Base-by-base conservation (phyloP, 495 filamentous ascomycete genomes). In the Neurospora sublineolata region DNA sequence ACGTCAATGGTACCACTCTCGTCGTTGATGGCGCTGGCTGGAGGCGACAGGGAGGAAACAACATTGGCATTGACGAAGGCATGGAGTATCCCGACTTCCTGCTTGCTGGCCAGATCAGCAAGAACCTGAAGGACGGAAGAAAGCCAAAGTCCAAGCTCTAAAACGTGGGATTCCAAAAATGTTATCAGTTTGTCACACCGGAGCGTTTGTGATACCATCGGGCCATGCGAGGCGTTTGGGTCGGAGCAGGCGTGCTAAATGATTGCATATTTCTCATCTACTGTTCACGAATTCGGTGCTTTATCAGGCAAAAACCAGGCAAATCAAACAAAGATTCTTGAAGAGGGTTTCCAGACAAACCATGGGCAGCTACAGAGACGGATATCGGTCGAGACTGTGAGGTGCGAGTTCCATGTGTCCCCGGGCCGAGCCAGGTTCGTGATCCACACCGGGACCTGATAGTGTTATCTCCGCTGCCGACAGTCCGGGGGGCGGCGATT, bases 21-120 rank as follows among this genome's bases (percentile, higher is more conserved):
- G 91, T 97, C 67, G 92, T 94, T 23, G 92, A 94, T 76, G 92
- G 92, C 41, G 92, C 87, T 0, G 85, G 85, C 23, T 94, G 91
- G 91, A 86, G 90, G 73, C 81, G 82, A 38, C 83, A 84, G 39
- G 81, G 83, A 4, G 78, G 79, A 6, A 74, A 77, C 30, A 77
- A 74, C 6, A 83, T 87, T 2, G 84, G 87, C 33, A 73, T 84
- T 11, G 82, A 85, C 38, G 73, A 76, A 7, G 79, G 74, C 46
- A 84, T 84, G 82, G 44, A 73, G 41, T 86, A 86, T 40, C 84
- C 84, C 2, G 78, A 84, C 38, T 85, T 80, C 68, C 71, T 86
- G 73, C 68, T 83, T 5, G 74, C 74, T 14, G 83, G 83, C 36
- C 75, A 81, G 70, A 78, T 83, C 52, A 81, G 79, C 33, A 81